Conservation (phyloP, 805 yeast species). For the Cyberlindnera maritima region DNA sequence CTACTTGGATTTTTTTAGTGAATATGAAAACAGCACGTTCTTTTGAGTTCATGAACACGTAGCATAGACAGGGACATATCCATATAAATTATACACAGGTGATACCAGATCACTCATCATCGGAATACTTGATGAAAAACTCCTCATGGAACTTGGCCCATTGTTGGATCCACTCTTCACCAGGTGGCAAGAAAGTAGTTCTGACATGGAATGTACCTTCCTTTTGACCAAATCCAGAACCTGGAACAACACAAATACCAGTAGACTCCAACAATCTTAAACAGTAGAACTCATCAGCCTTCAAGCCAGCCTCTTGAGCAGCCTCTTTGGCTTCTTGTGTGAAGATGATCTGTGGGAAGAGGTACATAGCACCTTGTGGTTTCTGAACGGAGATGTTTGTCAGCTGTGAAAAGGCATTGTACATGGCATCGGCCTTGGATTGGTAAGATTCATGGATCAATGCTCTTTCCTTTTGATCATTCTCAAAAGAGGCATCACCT, state of each 20-base stretch:
- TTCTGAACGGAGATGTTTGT: slow-evolving; percentile 82
- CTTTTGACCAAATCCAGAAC: slow-evolving; percentile 93
- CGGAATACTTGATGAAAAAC: slow-evolving; percentile 45
- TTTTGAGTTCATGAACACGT: no score
- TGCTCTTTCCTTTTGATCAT: slow-evolving; percentile 59
- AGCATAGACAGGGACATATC: no score
- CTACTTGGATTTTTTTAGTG: no score
- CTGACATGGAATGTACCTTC: slow-evolving; percentile 89
- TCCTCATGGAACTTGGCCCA: slow-evolving; percentile 78
- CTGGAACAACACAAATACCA: slow-evolving; percentile 97
- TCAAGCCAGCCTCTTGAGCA: slow-evolving; percentile 54
- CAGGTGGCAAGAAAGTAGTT: slow-evolving; percentile 97
- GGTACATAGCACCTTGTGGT: slow-evolving; percentile 98
- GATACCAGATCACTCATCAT: background rate
- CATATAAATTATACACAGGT: no score
- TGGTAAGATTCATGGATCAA: slow-evolving; percentile 61
- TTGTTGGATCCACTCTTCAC: slow-evolving; percentile 77
- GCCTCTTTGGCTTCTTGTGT: slow-evolving; percentile 59
- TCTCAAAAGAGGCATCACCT: slow-evolving; percentile 73
- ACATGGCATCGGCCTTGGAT: slow-evolving; percentile 61
- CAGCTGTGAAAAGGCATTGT: slow-evolving; percentile 69
- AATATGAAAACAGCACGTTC: no score
- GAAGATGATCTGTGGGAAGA: slow-evolving; percentile 77
- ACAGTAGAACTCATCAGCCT: slow-evolving; percentile 89
- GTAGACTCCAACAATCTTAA: slow-evolving; percentile 77